Evolutionary conservation across 768 basidiomycete species (phyloP).

Genomic region (Termitomyces sp.): DNA sequence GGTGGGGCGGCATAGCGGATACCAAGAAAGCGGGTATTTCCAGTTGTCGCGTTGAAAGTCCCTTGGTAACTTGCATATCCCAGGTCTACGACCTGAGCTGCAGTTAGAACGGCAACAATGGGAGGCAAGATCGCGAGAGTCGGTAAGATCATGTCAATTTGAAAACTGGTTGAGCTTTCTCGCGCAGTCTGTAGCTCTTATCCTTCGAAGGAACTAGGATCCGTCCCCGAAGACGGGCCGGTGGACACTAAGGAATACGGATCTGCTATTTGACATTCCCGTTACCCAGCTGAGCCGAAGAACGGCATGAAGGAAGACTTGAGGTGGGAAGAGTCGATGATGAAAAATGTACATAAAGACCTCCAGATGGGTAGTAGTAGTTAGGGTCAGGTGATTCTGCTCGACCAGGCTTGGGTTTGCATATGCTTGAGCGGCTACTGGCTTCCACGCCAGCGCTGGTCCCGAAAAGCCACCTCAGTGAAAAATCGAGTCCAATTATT

Average conservation of each 20-base stretch:
- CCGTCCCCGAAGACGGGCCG: background rate
- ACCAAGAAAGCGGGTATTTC: constrained; percentile 35
- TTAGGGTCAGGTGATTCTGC: background rate
- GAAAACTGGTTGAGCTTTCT: background rate
- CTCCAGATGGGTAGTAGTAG: background rate
- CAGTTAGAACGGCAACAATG: background rate
- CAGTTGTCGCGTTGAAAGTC: constrained; percentile 25
- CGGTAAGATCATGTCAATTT: background rate
- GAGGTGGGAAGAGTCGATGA: background rate
- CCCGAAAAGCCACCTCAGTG: too few relatives aligned
- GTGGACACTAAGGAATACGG: background rate
- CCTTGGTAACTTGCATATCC: constrained; percentile 46
- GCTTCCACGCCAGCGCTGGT: too few relatives aligned
- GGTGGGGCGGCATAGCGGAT: constrained; percentile 51
- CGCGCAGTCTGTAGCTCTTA: background rate
- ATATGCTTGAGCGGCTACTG: too few relatives aligned
- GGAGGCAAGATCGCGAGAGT: background rate
- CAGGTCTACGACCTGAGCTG: constrained; percentile 31
- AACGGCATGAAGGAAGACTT: background rate
- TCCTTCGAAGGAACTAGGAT: background rate
- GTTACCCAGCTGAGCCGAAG: background rate
- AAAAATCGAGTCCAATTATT: too few relatives aligned
- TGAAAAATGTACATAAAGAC: background rate
- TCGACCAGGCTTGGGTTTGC: too few relatives aligned
- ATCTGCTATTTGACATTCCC: background rate